Evolutionary conservation across 2,329 filamentous ascomycete species (phyloP).

Genomic region (Dothiorella sarmentorum): DNA sequence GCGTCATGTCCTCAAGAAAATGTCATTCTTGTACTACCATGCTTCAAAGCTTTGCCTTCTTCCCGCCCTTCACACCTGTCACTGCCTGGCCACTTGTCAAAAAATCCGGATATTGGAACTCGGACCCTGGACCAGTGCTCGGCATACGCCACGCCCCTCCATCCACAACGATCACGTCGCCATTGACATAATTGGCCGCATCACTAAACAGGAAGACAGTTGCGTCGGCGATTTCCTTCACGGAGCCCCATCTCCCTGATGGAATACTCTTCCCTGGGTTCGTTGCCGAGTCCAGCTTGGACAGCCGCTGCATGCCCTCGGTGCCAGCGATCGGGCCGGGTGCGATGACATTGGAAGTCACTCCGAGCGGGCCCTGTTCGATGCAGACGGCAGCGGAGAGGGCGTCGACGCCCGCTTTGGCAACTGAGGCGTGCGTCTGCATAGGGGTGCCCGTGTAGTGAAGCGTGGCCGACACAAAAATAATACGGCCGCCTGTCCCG

Average conservation of each 20-base stretch:
- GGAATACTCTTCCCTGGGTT: slow-evolving; percentile 53
- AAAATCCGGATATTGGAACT: slow-evolving; percentile 57
- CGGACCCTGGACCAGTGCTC: slow-evolving; percentile 32
- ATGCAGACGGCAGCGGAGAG: slow-evolving; percentile 76
- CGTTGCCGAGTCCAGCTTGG: slow-evolving; percentile 32
- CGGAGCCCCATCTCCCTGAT: slow-evolving; percentile 69
- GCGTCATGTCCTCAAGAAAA: too few relatives aligned
- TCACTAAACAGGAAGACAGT: slow-evolving; percentile 88
- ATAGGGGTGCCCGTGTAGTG: slow-evolving; percentile 85
- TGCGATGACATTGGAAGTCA: slow-evolving; percentile 84
- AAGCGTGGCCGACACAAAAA: slow-evolving; percentile 86
- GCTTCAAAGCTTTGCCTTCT: slow-evolving; percentile 53
- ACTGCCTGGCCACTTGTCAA: slow-evolving; percentile 53
- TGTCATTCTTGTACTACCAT: too few relatives aligned
- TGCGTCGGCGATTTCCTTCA: slow-evolving; percentile 88
- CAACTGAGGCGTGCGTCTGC: slow-evolving; percentile 85
- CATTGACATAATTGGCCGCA: slow-evolving; percentile 81
- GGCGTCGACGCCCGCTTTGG: slow-evolving; percentile 87
- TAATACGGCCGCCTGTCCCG: slow-evolving; percentile 74
- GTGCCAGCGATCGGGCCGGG: slow-evolving; percentile 84
- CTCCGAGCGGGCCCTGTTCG: slow-evolving; percentile 83
- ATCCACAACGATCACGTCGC: slow-evolving; percentile 68
- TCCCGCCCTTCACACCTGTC: slow-evolving; percentile 56
- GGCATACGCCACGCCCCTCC: slow-evolving; percentile 51
- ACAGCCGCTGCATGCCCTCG: slow-evolving; percentile 55